Evolutionary conservation across 768 basidiomycete species (phyloP), one percentile per base, ranked within the genome.

Genomic region (Cystobasidiopsis lactophilus): DNA sequence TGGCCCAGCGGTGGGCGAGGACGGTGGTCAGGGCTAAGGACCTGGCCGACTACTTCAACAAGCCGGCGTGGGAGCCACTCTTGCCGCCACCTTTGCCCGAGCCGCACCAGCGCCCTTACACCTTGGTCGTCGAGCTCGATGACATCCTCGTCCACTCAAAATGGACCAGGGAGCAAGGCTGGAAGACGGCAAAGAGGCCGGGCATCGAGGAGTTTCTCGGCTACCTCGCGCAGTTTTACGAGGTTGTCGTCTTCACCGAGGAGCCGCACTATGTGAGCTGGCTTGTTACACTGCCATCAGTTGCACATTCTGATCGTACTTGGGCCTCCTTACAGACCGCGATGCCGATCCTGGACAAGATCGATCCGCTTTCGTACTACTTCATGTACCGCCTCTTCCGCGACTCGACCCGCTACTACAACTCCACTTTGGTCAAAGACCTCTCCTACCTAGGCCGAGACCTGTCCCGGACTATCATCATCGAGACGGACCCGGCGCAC

Each of bases 171-270:
- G 76, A 84, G 69, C 74, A 84, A 61, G 93, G 93, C 49, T 98
- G 93, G 91, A 73, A 85, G 58, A 95, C 91, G 2, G 91, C 89
- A 4, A 98, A 96, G 69, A 78, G 93, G 31, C 91, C 93, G 1
- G 93, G 93, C 3, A 83, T 88, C 16, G 93, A 98, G 64, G 96
- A 98, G 69, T 98, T 98, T 75, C 73, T 98, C 31, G 89, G 77
- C 26, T 98, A 98, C 66, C 76, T 98, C 45, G 85, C 86, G 0
- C 91, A 95, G 63, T 98, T 96, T 70, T 98, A 86, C 65, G 93
- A 98, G 71, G 77, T 96, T 53, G 91, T 96, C 31, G 72, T 98
- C 51, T 98, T 96, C 70, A 96, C 89, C 10, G 74, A 78, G 18
- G 85, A 91, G 68, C 75, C 82, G 52, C 72, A 75, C 62, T 95